Evolutionary conservation across 441 rosid genomes (phyloP), one percentile per base, ranked within the genome.

Genomic region (Euphorbia celastroides): DNA sequence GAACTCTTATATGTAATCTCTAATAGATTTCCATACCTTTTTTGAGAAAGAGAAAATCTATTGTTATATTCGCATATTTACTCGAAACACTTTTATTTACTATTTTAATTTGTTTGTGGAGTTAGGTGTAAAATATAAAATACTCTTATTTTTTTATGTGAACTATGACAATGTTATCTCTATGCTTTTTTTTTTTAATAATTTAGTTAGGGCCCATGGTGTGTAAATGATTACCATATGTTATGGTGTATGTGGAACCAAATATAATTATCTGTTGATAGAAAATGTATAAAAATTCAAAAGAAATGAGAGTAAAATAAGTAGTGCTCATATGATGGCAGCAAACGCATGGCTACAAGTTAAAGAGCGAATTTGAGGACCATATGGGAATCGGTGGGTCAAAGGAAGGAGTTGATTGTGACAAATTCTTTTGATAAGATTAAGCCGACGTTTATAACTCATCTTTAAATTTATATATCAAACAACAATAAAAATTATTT

Each of bases 281-380:
- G 16, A 57, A 57, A 28, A 26, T 14, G n/a, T n/a, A n/a, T n/a
- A 7, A 42, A 42, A 42, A 42, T 41, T 30, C 32, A 1, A 58
- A n/a, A 59, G 5, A 31, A 1, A 59, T 2, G 10, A 7, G 5
- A 19, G 3, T 50, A 51, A 2, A 50, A 20, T 64, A 22, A 63
- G 50, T n/a, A 19, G 51, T 56, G 48, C 26, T 44, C 22, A 41
- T 20, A 17, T 30, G 38, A 55, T 62, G 30, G 48, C 2, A 57
- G 64, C 19, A 72, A 61, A 60, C 55, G 42, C 68, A 36, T 66
- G 80, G 79, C 67, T 52, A 23, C 26, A 3, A 12, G 13, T 31
- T 46, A 64, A 55, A 63, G 62, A 16, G 60, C 19, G 20, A 52
- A 67, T 61, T 63, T 55, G 27, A 26, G 75, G 73, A 46, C 64